Evolutionary conservation across 2,329 filamentous ascomycete genomes (phyloP).

Genomic region (Aureobasidium sp.): DNA sequence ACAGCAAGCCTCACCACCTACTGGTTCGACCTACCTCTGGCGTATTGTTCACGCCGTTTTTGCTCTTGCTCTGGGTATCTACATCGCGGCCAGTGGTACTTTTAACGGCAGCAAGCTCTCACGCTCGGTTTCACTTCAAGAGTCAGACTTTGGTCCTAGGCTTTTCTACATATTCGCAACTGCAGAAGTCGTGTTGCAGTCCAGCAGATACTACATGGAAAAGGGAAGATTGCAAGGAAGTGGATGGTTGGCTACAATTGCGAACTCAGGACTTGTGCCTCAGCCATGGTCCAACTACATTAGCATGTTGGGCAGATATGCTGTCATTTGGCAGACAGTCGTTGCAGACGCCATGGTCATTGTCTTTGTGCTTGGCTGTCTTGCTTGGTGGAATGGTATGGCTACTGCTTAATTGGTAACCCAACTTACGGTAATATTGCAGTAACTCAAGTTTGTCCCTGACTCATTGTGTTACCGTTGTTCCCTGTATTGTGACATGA

Average conservation of each 20-base stretch:
- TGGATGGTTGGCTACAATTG: slow-evolving; percentile 58
- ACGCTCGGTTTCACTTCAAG: slow-evolving; percentile 36
- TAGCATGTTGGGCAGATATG: slow-evolving; percentile 56
- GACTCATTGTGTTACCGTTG: background rate
- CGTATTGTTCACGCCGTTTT: slow-evolving; percentile 67
- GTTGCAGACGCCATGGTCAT: slow-evolving; percentile 67
- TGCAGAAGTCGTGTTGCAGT: slow-evolving; percentile 65
- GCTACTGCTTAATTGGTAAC: background rate
- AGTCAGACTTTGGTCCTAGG: slow-evolving; percentile 39
- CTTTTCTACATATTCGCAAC: slow-evolving; percentile 81
- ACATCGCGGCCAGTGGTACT: slow-evolving; percentile 60
- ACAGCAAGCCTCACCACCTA: slow-evolving; percentile 30
- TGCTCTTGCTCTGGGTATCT: slow-evolving; percentile 61
- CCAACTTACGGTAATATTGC: background rate
- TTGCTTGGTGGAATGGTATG: slow-evolving; percentile 43
- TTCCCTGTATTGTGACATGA: background rate
- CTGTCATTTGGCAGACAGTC: slow-evolving; percentile 64
- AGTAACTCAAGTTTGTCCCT: background rate
- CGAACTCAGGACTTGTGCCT: slow-evolving; percentile 55
- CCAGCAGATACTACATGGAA: slow-evolving; percentile 63
- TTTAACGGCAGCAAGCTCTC: slow-evolving; percentile 61
- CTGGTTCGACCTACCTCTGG: slow-evolving; percentile 53
- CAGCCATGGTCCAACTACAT: slow-evolving; percentile 57
- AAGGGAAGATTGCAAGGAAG: slow-evolving; percentile 50
- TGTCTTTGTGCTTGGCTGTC: slow-evolving; percentile 64